Conservation (phyloP, 768 basidiomycete species). For the Naganishia vishniacii region DNA sequence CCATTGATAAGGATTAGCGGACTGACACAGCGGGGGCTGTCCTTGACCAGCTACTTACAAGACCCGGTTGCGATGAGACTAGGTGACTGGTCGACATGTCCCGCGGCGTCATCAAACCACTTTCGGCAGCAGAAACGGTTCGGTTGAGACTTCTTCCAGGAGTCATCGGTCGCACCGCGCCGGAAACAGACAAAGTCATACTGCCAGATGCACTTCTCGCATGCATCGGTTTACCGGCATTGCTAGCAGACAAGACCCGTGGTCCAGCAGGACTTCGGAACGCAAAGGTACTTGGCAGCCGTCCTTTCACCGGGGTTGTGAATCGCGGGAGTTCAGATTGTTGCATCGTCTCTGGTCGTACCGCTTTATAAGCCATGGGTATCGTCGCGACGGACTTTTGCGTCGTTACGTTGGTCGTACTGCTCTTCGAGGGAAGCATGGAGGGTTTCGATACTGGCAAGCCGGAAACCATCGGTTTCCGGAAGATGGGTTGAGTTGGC, state of each 20-base stretch:
- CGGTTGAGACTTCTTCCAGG: neutral
- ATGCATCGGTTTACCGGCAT: neutral
- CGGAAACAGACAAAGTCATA: neutral
- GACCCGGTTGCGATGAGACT: neutral
- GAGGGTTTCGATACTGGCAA: constrained; percentile 5
- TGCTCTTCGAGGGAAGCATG: neutral
- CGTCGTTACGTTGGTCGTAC: neutral
- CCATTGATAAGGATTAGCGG: too few relatives aligned
- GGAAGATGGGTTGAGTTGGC: constrained; percentile 6
- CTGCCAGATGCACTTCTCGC: constrained; percentile 8
- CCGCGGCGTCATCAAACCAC: neutral
- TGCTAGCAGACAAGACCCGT: neutral
- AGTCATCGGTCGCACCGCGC: neutral
- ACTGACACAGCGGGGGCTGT: too few relatives aligned
- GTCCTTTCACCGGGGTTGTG: constrained; percentile 4
- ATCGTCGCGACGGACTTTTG: neutral
- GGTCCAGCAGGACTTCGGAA: neutral
- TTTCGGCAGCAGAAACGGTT: neutral
- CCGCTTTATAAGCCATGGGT: neutral
- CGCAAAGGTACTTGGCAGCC: neutral
- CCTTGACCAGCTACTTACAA: constrained; percentile 12
- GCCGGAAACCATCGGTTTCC: constrained; percentile 4
- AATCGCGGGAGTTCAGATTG: neutral
- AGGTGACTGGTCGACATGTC: too few relatives aligned
- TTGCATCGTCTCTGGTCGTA: neutral